A percentile compares a stretch with the other conserved stretches of the same genome.
Conservation (phyloP, 2,329 filamentous ascomycete genomes). For the Tympanopsis confertula region DNA sequence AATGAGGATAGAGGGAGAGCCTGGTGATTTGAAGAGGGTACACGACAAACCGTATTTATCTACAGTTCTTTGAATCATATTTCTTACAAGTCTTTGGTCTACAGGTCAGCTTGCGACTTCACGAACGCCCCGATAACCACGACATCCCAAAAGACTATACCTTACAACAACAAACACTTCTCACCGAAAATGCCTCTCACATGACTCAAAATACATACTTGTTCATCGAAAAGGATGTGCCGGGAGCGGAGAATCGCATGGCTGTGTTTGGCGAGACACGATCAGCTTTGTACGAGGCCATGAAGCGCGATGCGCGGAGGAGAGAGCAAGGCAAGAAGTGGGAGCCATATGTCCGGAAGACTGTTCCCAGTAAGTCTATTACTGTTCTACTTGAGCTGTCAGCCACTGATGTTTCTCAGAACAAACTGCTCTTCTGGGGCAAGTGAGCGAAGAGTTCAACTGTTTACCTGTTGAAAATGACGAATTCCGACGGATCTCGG, state of each 20-base stretch:
- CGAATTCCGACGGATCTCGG: conserved; percentile 21
- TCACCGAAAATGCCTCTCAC: conserved; percentile 21
- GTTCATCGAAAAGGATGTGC: conserved; percentile 57
- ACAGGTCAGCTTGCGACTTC: conserved; percentile 11
- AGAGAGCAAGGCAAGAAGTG: conserved; percentile 21
- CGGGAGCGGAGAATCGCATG: conserved; percentile 35
- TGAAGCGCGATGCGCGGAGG: not conserved
- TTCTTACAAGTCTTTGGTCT: conserved; percentile 1
- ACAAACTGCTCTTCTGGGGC: conserved; percentile 42
- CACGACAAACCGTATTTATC: conserved; percentile 20
- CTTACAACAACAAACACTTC: conserved; percentile 38
- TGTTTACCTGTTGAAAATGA: conserved; percentile 14
- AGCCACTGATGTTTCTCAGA: conserved; percentile 18
- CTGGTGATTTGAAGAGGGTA: conserved; percentile 9
- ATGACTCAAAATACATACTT: conserved; percentile 40
- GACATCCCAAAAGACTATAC: conserved; percentile 49
- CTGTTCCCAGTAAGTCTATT: conserved; percentile 33
- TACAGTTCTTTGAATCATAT: not conserved
- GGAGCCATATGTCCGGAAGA: conserved; percentile 26
- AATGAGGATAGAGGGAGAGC: conserved; percentile 27
- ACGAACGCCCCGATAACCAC: conserved; percentile 25
- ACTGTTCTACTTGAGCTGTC: not conserved
- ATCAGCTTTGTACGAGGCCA: conserved; percentile 5
- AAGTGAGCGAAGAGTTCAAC: conserved; percentile 32
- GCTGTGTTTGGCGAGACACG: conserved; percentile 21